Percentiles rank a stretch among this genome's conserved stretches.
These are phyloP conservation scores for Dacryopinax primogenitus DNA, from an alignment of 768 basidiomycete genomes.

Conservation along the genomic window DNA sequence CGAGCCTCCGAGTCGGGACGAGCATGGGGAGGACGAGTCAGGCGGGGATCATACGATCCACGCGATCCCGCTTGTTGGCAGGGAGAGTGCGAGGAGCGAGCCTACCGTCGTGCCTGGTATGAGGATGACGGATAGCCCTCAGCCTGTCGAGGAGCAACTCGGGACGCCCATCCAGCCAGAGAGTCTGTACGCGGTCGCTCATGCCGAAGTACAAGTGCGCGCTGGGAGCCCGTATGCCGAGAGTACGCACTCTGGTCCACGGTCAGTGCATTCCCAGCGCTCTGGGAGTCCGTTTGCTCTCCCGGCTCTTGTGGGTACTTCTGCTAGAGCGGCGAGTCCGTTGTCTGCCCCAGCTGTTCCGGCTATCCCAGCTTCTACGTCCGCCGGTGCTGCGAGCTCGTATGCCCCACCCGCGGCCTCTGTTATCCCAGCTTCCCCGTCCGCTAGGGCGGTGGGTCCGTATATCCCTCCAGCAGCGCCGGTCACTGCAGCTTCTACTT, in stretches of 20 bases:
- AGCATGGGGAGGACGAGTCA: neutral
- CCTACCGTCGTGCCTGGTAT: neutral
- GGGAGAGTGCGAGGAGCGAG: neutral
- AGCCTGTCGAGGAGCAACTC: neutral
- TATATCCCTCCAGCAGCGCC: neutral
- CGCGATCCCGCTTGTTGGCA: neutral
- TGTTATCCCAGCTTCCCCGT: too few relatives aligned
- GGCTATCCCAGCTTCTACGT: too few relatives aligned
- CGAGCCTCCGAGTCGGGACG: neutral
- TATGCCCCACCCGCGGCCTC: too few relatives aligned
- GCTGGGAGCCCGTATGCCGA: constrained; percentile 1
- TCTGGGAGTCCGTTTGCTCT: neutral
- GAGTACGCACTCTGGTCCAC: neutral
- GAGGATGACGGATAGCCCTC: neutral
- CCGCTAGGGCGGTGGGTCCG: too few relatives aligned
- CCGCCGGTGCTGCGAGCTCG: too few relatives aligned
- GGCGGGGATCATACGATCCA: neutral
- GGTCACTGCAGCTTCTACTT: neutral
- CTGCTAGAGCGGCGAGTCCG: neutral
- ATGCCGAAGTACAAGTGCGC: neutral
- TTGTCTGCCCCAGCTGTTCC: neutral
- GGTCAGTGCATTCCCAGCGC: neutral
- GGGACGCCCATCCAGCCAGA: neutral
- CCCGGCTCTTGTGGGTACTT: too few relatives aligned
- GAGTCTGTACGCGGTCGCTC: neutral